A percentile compares a stretch with the other conserved stretches of the same genome.
These are phyloP conservation scores for Termitomyces titanicus DNA, from an alignment of 768 basidiomycete species.

Conservation along the genomic window DNA sequence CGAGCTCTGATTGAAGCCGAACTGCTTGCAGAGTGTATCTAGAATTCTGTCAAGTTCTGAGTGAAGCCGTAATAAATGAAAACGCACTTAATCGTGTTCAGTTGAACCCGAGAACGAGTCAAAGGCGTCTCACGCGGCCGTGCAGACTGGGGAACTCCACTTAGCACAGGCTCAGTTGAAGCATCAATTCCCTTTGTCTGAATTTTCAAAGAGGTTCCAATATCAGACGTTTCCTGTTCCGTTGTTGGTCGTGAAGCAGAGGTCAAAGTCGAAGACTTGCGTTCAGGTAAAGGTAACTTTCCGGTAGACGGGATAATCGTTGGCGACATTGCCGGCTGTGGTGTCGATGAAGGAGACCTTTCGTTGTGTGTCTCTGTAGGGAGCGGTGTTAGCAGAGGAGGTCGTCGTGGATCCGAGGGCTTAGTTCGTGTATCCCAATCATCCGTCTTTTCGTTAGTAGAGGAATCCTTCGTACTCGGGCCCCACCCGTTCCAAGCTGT, in stretches of 20 bases:
- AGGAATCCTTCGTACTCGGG: neutral
- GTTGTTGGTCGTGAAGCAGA: neutral
- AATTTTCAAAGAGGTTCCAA: neutral
- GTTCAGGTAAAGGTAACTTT: neutral
- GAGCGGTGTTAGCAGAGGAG: neutral
- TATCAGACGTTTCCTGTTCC: neutral
- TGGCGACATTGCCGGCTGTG: neutral
- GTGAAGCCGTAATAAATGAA: neutral
- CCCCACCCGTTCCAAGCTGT: neutral
- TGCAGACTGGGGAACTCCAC: conserved; percentile 5
- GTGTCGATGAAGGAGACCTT: neutral
- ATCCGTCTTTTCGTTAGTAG: neutral
- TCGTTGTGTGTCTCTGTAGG: neutral
- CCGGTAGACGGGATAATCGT: neutral
- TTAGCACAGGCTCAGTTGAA: conserved; percentile 4
- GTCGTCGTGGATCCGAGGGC: neutral
- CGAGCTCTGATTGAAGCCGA: conserved; percentile 20
- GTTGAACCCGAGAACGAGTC: conserved; percentile 16
- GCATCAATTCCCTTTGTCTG: conserved; percentile 9
- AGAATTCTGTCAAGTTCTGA: neutral
- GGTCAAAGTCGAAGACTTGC: neutral
- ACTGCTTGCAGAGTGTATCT: conserved; percentile 27
- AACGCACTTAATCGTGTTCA: conserved; percentile 20
- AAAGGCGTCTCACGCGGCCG: neutral
- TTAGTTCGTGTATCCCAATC: conserved; percentile 5